phyloP scores from a whole-genome alignment of 345 rosid species.

The Clausena lansium region DNA sequence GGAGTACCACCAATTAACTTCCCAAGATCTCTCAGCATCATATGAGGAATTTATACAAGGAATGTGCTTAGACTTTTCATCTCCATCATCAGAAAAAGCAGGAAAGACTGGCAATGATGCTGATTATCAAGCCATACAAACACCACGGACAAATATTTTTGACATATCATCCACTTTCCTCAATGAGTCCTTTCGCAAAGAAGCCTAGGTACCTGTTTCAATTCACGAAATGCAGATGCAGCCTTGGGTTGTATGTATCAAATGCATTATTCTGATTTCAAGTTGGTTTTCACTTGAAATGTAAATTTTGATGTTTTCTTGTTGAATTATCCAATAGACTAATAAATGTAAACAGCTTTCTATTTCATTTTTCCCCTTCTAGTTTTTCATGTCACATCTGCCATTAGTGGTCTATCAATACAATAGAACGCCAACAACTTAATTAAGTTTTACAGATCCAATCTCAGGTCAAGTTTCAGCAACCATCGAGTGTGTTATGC shows the following conservation, averaged over 20 bases:
- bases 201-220: not conserved
- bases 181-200: conserved; percentile 42
- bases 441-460: not conserved
- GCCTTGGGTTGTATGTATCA: not conserved
- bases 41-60: conserved; percentile 64
- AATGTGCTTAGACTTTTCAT: conserved; percentile 76
- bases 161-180: conserved; percentile 43
- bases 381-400: no score
- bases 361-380: no score
- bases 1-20: conserved; percentile 79
- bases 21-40: conserved; percentile 76
- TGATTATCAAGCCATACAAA: conserved; percentile 7
- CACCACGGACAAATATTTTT: conserved; percentile 9
- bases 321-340: not conserved
- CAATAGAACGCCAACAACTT: not conserved
- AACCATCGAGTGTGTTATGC: not conserved
- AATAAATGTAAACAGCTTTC: not conserved
- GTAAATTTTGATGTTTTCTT: conserved; percentile 9
- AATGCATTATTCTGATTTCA: not conserved
- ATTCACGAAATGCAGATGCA: not conserved
- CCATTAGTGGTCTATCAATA: not conserved
- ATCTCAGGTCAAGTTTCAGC: not conserved
- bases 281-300: conserved; percentile 10
- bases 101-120: conserved; percentile 29
- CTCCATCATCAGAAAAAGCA: conserved; percentile 43